Evolutionary conservation across 139 green algal species (phyloP), one percentile per base, ranked within the genome.

Genomic region (Pleodorina starrii): DNA sequence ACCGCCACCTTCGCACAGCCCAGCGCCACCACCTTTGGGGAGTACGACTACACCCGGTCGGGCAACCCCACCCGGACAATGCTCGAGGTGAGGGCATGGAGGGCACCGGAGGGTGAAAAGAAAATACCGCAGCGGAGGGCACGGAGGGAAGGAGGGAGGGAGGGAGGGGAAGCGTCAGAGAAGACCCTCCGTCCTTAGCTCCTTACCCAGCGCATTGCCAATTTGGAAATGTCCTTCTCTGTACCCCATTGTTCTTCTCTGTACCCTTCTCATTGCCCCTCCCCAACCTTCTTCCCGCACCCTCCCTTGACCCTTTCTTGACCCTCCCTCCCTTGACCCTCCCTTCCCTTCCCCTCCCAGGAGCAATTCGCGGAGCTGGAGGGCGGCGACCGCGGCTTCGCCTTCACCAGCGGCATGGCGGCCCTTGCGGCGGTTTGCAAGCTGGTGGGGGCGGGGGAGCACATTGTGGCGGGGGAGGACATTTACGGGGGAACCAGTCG

Each of bases 31-130:
- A 94, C 96, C 35, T 94, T 92, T 60, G 97, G 97, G 0, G 89
- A 93, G 23, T 99, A 99, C 90, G 98, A 99, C 93, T 99, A 99
- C 96, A 98, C 96, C 0, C 96, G 98, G 85, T 97, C 91, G 40
- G 98, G 98, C 50, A 99, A 99, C 93, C 98, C 98, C 40, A 99
- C 98, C 0, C 87, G 98, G 21, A 93, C 93, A 19, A 91, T 95
- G 40, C 90, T 98, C 32, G 94, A 98, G 89, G 90, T 87, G 46
- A 90, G 90, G 73, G 81, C 79, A 60, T 84, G 7, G 40, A 11
- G 3, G 46, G n/a, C n/a, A n/a, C n/a, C n/a, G n/a, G n/a, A n/a
- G n/a, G n/a, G n/a, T n/a, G n/a, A n/a, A n/a, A n/a, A n/a, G n/a
- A n/a, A n/a, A n/a, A n/a, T n/a, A n/a, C n/a, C n/a, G n/a, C n/a